Evolutionary conservation across 78 protist genomes (phyloP).

Genomic region (Bodo saltans): DNA sequence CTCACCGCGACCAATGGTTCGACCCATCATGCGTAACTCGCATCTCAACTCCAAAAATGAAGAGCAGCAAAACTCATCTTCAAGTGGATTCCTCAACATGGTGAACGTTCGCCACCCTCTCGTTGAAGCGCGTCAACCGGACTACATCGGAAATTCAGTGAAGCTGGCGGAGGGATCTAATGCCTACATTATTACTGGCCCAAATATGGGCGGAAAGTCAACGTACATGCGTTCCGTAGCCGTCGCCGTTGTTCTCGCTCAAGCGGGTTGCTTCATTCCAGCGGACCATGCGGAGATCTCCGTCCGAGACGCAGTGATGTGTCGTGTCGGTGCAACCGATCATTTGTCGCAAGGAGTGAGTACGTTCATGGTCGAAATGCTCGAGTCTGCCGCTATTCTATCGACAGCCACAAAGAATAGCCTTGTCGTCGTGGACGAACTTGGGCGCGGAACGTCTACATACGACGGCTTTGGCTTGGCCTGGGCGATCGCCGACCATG

Average conservation of each 20-base stretch:
- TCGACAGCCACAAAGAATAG: slow-evolving; percentile 70
- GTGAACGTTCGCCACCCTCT: slow-evolving; percentile 71
- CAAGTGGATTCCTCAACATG: too few relatives aligned
- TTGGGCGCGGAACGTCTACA: slow-evolving; percentile 98
- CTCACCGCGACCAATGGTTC: neutral
- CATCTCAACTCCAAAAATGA: neutral
- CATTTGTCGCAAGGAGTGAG: slow-evolving; percentile 84
- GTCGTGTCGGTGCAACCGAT: slow-evolving; percentile 97
- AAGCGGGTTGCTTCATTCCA: slow-evolving; percentile 97
- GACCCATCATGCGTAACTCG: neutral
- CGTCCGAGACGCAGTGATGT: slow-evolving; percentile 75
- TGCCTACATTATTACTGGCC: slow-evolving; percentile 72
- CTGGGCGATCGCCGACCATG: slow-evolving; percentile 87
- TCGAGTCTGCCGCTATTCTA: slow-evolving; percentile 89
- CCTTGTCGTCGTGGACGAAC: slow-evolving; percentile 94
- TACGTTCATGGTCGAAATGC: slow-evolving; percentile 99
- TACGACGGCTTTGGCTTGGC: slow-evolving; percentile 98
- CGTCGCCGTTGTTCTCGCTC: slow-evolving; percentile 87
- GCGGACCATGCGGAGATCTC: slow-evolving; percentile 46
- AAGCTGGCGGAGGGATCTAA: neutral
- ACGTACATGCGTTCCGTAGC: slow-evolving; percentile 61
- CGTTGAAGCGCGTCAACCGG: slow-evolving; percentile 10
- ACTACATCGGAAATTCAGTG: slow-evolving; percentile 13
- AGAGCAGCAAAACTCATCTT: neutral
- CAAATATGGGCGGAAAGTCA: slow-evolving; percentile 90